A percentile compares a stretch with the other conserved stretches of the same genome.
Evolutionary conservation across 352 stramenopile species (phyloP).

Genomic region (Globisporangium nunn): DNA sequence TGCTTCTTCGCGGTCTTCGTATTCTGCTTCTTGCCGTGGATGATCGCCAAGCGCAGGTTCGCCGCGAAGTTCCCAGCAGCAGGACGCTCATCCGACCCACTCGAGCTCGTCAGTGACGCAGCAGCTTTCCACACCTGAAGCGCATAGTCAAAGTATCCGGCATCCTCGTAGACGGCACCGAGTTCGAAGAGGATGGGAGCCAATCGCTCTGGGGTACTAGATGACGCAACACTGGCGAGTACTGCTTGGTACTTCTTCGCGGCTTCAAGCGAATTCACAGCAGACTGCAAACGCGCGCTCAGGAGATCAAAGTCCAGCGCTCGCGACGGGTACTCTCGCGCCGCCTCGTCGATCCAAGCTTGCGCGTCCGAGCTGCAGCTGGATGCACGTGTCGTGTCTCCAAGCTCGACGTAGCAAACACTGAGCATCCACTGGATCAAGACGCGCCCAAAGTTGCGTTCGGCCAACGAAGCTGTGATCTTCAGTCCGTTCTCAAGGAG

Average conservation of each 20-base stretch:
- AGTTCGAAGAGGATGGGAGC: slow-evolving; percentile 53
- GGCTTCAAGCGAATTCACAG: slow-evolving; percentile 16
- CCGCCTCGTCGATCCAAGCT: slow-evolving; percentile 13
- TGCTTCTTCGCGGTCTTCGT: slow-evolving; percentile 61
- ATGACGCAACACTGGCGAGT: slow-evolving; percentile 5
- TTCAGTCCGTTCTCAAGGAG: slow-evolving; percentile 36
- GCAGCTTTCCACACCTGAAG: slow-evolving; percentile 66
- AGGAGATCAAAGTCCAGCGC: slow-evolving; percentile 22
- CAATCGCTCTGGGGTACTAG: slow-evolving; percentile 13
- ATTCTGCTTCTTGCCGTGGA: slow-evolving; percentile 59
- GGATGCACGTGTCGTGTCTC: slow-evolving; percentile 12
- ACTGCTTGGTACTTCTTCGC: slow-evolving; percentile 27
- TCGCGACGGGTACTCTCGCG: slow-evolving; percentile 4
- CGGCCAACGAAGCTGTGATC: slow-evolving; percentile 9
- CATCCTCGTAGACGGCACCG: slow-evolving; percentile 44
- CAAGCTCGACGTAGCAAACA: slow-evolving; percentile 13
- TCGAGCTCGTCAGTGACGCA: background rate
- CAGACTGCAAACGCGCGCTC: slow-evolving; percentile 36
- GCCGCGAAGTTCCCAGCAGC: slow-evolving; percentile 27
- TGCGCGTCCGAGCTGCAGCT: slow-evolving; percentile 18
- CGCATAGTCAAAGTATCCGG: slow-evolving; percentile 32
- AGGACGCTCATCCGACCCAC: background rate
- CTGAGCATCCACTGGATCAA: slow-evolving; percentile 42
- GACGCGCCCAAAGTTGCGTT: slow-evolving; percentile 14
- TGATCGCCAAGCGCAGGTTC: slow-evolving; percentile 55